phyloP scores from a whole-genome alignment of 345 rosid genomes.

The Microcos paniculata region DNA sequence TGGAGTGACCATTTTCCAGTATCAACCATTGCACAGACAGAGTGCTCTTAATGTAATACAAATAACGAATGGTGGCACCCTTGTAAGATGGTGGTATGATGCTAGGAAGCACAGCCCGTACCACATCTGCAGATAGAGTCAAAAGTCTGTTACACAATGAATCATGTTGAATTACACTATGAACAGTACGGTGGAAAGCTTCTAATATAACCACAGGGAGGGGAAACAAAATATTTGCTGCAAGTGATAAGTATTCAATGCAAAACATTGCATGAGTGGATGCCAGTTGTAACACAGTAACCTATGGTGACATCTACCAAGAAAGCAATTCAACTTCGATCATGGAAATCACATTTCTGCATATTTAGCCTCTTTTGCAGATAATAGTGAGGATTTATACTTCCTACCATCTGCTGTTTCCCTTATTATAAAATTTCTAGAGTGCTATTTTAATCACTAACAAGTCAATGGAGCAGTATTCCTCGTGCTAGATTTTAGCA shows the following conservation, averaged over 20 bases:
- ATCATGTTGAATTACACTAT: constrained; percentile 4
- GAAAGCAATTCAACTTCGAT: not conserved
- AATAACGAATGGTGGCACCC: constrained; percentile 85
- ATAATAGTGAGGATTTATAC: not conserved
- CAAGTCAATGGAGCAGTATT: not conserved
- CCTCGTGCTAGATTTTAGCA: not conserved
- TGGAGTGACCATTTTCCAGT: constrained; percentile 61
- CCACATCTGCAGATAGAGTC: constrained; percentile 51
- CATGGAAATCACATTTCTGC: not conserved
- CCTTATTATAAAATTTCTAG: not conserved
- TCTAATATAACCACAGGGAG: not conserved
- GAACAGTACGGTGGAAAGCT: not conserved
- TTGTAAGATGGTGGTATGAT: constrained; percentile 84
- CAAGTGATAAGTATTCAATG: not conserved
- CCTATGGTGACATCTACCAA: not conserved
- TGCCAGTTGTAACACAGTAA: not conserved
- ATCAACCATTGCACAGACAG: constrained; percentile 62
- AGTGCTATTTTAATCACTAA: not conserved
- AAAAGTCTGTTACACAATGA: constrained; percentile 5
- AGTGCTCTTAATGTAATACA: constrained; percentile 69
- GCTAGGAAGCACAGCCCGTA: constrained; percentile 67
- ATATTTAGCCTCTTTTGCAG: constrained; percentile 4
- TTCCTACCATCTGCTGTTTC: not conserved
- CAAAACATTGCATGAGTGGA: not conserved
- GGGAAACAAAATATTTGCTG: not conserved